phyloP scores from a whole-genome alignment of 805 yeast genomes.

The Spathaspora sp. region DNA sequence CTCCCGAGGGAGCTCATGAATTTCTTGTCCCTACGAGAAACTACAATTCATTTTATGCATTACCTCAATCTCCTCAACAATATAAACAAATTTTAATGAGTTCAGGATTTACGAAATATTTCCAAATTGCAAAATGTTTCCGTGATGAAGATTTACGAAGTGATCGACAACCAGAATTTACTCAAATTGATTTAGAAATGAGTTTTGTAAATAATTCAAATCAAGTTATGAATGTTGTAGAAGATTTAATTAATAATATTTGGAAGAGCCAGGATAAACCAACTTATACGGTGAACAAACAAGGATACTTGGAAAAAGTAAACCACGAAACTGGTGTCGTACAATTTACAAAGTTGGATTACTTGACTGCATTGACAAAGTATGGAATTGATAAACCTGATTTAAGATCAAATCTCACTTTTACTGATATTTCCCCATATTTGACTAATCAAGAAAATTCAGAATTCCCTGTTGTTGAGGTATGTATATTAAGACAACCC shows the following conservation, averaged over 20 bases:
- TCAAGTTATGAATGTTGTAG: conserved; percentile 62
- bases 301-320: conserved; percentile 26
- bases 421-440: conserved; percentile 44
- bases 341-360: conserved; percentile 45
- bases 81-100: conserved; percentile 95
- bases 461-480: conserved; percentile 69
- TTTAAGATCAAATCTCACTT: conserved; percentile 57
- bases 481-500: conserved; percentile 57
- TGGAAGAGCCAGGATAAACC: conserved; percentile 49
- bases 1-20: conserved; percentile 98
- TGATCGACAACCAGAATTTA: conserved; percentile 96
- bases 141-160: conserved; percentile 93
- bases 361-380: conserved; percentile 61
- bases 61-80: conserved; percentile 98
- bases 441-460: conserved; percentile 29
- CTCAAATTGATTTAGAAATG: conserved; percentile 96
- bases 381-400: conserved; percentile 97
- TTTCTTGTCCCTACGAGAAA: conserved; percentile 88
- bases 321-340: conserved; percentile 8
- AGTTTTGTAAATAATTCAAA: conserved; percentile 68
- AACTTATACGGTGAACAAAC: conserved; percentile 31
- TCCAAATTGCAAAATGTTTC: conserved; percentile 90
- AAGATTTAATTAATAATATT: conserved; percentile 47
- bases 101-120: conserved; percentile 82
- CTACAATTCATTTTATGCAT: conserved; percentile 64